phyloP scores from a whole-genome alignment of 306 rosid species.

The Fagus crenata region DNA sequence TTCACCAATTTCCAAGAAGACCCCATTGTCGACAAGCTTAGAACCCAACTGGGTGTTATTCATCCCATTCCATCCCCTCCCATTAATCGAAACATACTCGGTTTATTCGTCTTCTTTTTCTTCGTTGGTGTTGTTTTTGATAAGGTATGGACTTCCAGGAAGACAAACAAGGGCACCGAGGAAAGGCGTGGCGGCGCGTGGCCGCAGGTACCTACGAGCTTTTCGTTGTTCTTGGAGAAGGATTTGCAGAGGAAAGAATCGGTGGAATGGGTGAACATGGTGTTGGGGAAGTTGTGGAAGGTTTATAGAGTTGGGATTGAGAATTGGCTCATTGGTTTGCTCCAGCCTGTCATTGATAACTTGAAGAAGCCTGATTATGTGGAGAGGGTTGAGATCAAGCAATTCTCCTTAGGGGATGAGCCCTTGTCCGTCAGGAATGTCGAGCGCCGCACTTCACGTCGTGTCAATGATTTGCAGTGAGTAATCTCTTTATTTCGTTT shows the following conservation, averaged over 20 bases:
- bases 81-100: conserved; percentile 69
- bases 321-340: conserved; percentile 88
- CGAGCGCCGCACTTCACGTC: conserved; percentile 92
- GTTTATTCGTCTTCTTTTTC: conserved; percentile 84
- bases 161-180: conserved; percentile 34
- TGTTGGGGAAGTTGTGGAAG: conserved; percentile 92
- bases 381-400: conserved; percentile 90
- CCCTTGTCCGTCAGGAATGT: conserved; percentile 95
- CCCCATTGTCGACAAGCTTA: conserved; percentile 85
- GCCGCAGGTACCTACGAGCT: conserved; percentile 98
- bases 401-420: conserved; percentile 86
- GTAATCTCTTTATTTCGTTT: conserved; percentile 18
- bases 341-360: conserved; percentile 94
- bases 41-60: conserved; percentile 92
- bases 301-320: conserved; percentile 82
- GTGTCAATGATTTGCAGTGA: conserved; percentile 91
- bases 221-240: conserved; percentile 81
- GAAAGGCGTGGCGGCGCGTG: conserved; percentile 52
- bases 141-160: conserved; percentile 75
- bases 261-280: conserved; percentile 99
- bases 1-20: conserved; percentile 74
- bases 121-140: conserved; percentile 87
- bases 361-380: conserved; percentile 94
- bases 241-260: conserved; percentile 97
- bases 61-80: conserved; percentile 97